A percentile compares a stretch with the other conserved stretches of the same genome.
Evolutionary conservation across 1,284 basidiomycete species (phyloP).

Genomic region (Vanrija pseudolonga): DNA sequence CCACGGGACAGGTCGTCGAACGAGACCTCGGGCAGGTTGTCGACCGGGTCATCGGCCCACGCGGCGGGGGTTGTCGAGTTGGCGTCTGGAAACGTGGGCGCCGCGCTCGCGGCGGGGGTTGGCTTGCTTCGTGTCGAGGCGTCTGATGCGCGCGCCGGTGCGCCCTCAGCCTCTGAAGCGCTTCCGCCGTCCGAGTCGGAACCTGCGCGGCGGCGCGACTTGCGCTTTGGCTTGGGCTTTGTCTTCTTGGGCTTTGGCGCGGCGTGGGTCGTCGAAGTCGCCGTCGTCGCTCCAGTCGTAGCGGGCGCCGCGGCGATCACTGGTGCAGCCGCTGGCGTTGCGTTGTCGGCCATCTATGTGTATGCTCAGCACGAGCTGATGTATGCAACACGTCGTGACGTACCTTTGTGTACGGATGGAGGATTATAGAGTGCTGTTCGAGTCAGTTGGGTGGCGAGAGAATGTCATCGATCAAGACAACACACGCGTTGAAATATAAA

Average conservation of each 20-base stretch:
- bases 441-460: too few species aligned
- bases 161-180: not conserved
- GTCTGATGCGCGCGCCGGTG: too few species aligned
- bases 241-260: conserved; percentile 2
- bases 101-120: not conserved
- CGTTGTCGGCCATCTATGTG: conserved; percentile 12
- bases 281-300: not conserved
- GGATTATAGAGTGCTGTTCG: too few species aligned
- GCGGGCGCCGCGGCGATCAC: not conserved
- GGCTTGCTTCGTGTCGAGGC: too few species aligned
- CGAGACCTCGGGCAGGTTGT: conserved; percentile 10
- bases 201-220: conserved; percentile 13
- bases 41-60: conserved; percentile 22
- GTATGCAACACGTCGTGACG: not conserved
- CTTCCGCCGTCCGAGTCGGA: conserved; percentile 7
- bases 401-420: not conserved
- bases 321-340: conserved; percentile 7
- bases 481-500: too few species aligned
- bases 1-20: conserved; percentile 30
- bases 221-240: conserved; percentile 5
- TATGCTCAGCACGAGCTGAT: not conserved
- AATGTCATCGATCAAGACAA: too few species aligned
- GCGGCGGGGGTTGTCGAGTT: conserved; percentile 27
- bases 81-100: conserved; percentile 24
- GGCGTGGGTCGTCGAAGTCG: not conserved